Evolutionary conservation across 768 basidiomycete species (phyloP).

Genomic region (Russula sp.): DNA sequence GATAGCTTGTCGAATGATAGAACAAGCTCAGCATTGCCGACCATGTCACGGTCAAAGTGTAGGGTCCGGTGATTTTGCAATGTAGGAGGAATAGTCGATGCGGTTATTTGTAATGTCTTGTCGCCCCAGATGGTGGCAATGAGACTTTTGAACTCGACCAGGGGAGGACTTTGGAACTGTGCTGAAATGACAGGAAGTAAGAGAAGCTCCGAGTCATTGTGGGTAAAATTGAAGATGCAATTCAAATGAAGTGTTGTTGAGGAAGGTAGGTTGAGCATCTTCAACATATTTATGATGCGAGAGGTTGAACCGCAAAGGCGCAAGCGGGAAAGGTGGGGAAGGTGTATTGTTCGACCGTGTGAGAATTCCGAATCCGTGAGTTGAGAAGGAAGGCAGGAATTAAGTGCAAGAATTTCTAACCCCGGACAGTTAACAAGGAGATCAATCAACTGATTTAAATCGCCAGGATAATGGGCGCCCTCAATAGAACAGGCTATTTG

Average conservation of each 20-base stretch:
- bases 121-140: not conserved
- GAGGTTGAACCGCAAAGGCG: slow-evolving; percentile 8
- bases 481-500: not conserved
- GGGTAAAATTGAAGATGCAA: not conserved
- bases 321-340: slow-evolving; percentile 10
- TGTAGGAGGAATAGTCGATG: not conserved
- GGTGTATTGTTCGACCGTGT: not conserved
- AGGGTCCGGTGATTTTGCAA: not conserved
- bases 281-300: slow-evolving; percentile 8
- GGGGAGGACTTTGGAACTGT: not conserved
- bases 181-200: slow-evolving; percentile 11
- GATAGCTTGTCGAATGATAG: slow-evolving; percentile 1
- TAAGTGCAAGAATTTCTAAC: slow-evolving; percentile 10
- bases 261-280: slow-evolving; percentile 5
- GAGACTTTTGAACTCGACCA: slow-evolving; percentile 10
- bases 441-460: slow-evolving; percentile 2
- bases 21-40: not conserved
- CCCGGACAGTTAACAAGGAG: slow-evolving; percentile 5
- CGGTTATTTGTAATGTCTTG: not conserved
- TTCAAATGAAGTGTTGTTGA: slow-evolving; percentile 3
- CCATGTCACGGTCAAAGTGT: not conserved
- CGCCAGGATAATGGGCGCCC: not conserved
- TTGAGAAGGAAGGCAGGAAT: slow-evolving; percentile 3
- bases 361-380: not conserved
- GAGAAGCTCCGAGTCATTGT: not conserved